Conservation (phyloP, 2,329 filamentous ascomycete species). For the Trichothecium roseum region DNA sequence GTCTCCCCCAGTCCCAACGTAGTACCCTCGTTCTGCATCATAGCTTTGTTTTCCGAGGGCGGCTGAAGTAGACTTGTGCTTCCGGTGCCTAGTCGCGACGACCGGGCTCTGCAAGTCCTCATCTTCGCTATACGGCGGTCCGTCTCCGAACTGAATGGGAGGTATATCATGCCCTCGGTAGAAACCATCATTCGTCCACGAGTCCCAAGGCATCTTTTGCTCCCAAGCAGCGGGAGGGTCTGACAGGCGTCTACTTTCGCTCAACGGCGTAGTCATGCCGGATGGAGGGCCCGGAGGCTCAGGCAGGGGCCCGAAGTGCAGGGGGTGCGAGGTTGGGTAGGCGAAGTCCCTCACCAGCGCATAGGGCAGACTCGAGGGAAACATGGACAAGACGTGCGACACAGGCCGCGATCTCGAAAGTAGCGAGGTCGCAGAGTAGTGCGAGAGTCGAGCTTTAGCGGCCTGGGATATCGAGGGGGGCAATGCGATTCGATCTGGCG, state of each 20-base stretch:
- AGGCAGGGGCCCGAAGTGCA: conserved; percentile 89
- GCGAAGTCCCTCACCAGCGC: conserved; percentile 94
- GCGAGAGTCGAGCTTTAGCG: conserved; percentile 72
- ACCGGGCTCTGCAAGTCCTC: conserved; percentile 91
- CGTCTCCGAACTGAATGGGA: conserved; percentile 75
- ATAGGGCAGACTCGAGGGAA: conserved; percentile 78
- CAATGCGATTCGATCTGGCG: conserved; percentile 24
- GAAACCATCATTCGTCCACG: conserved; percentile 41
- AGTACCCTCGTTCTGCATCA: conserved; percentile 55
- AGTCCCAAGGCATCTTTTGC: conserved; percentile 49
- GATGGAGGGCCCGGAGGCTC: conserved; percentile 62
- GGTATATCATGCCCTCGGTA: conserved; percentile 62
- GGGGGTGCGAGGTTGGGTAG: conserved; percentile 69
- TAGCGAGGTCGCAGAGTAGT: conserved; percentile 65
- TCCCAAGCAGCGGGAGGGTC: conserved; percentile 75
- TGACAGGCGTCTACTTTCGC: conserved; percentile 70
- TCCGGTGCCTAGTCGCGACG: conserved; percentile 74
- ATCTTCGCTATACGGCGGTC: conserved; percentile 89
- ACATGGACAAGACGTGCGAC: conserved; percentile 74
- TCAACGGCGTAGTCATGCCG: conserved; percentile 73
- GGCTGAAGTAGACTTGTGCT: conserved; percentile 63
- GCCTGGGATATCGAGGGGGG: conserved; percentile 64
- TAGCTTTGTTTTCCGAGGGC: conserved; percentile 38
- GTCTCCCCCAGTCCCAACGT: conserved; percentile 56
- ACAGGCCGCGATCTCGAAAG: conserved; percentile 64